Evolutionary conservation across 768 basidiomycete species (phyloP).

Genomic region (Tylopilus balloui): DNA sequence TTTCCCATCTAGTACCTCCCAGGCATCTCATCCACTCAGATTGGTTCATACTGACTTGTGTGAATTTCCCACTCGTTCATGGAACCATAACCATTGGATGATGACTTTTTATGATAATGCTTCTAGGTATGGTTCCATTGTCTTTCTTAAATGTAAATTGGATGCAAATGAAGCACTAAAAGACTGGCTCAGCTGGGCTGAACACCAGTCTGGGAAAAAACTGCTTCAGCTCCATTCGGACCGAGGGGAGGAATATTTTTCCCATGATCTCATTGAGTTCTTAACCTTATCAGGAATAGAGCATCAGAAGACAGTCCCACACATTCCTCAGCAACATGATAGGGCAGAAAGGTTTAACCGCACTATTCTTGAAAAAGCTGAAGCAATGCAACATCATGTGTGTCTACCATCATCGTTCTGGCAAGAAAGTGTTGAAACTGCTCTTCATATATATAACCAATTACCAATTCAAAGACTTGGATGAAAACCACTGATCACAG

Average conservation of each 20-base stretch:
- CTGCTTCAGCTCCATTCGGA: neutral
- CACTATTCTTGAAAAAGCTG: neutral
- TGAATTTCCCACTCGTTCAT: neutral
- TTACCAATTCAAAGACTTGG: neutral
- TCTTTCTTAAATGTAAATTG: neutral
- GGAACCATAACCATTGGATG: neutral
- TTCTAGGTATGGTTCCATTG: neutral
- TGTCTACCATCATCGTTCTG: neutral
- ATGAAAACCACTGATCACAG: too few relatives aligned
- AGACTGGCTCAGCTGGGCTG: neutral
- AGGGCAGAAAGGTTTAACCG: neutral
- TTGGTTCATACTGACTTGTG: neutral
- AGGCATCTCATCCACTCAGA: neutral
- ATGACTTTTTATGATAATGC: neutral
- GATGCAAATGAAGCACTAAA: rapidly evolving
- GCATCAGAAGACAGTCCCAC: neutral
- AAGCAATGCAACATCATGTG: neutral
- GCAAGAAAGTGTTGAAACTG: neutral
- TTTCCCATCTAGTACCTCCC: neutral
- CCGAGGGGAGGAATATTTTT: neutral
- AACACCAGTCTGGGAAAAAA: neutral
- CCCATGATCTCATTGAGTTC: neutral
- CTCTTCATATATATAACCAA: neutral
- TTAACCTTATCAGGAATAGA: neutral
- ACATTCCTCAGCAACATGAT: neutral